Conservation (phyloP, 768 basidiomycete species). For the Naematelia aurantialba region DNA sequence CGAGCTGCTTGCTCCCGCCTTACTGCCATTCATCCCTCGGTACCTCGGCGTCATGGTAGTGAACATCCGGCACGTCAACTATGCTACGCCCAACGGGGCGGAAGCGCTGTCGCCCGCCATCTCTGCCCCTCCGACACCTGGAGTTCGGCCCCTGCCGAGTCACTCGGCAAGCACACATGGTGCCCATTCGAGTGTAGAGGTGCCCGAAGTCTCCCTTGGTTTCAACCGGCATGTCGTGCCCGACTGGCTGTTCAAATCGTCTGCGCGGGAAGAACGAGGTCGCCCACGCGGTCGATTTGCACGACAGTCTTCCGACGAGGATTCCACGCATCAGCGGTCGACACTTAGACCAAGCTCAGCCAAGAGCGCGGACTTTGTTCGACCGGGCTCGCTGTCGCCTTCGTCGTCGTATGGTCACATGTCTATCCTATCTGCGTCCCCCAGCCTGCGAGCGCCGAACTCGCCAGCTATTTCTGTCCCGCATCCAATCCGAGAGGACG, state of each 20-base stretch:
- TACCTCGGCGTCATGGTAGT: conserved; percentile 99
- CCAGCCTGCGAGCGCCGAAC: conserved; percentile 8
- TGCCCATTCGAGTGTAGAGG: conserved; percentile 64
- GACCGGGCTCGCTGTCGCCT: conserved; percentile 20
- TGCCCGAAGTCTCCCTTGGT: conserved; percentile 91
- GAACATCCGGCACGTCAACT: conserved; percentile 63
- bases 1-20: conserved; percentile 84
- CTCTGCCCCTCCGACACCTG: conserved; percentile 34
- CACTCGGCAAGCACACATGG: conserved; percentile 1
- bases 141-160: neutral
- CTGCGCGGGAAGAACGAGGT: conserved; percentile 30
- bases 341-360: conserved; percentile 34
- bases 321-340: conserved; percentile 6
- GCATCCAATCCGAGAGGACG: conserved; percentile 24
- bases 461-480: conserved; percentile 22
- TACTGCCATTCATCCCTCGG: conserved; percentile 91
- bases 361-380: conserved; percentile 26
- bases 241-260: conserved; percentile 69
- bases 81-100: neutral
- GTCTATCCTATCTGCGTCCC: conserved; percentile 28
- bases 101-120: conserved; percentile 14
- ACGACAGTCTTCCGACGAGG: conserved; percentile 13
- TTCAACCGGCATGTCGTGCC: conserved; percentile 95
- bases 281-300: conserved; percentile 8
- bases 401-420: conserved; percentile 27